Evolutionary conservation across 2,329 filamentous ascomycete species (phyloP), one percentile per base, ranked within the genome.

Genomic region (Diplodia corticola): DNA sequence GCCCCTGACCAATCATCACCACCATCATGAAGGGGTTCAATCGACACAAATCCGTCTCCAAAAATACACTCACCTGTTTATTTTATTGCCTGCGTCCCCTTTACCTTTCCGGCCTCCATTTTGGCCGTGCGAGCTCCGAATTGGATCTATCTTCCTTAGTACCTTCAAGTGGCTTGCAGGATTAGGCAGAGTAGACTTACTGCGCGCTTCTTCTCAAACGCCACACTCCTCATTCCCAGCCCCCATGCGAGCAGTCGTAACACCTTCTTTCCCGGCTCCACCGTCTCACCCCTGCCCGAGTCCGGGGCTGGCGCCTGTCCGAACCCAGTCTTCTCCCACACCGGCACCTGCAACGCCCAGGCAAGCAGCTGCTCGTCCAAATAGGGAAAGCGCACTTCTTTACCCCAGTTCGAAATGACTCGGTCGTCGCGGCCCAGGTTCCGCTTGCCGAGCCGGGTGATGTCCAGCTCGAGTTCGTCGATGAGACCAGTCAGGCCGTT

Each of bases 391-490:
- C 95, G 86, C 35, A 91, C 91, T 78, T 99, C 95, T 68, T 89
- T 89, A 15, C 91, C 88, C 91, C 93, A 98, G 73, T 96, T 86
- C 2, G 92, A 89, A 77, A 97, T 92, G 20, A 93, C 90, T 26
- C 95, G 87, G 78, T 99, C 96, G 73, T 99, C 95, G 10, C 95
- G 88, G 4, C 95, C 96, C 7, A 99, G 84, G 70, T 99, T 99
- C n/a, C 95, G 88, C 78, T 95, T 92, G 1, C 94, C 93, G 1
- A 99, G 86, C 26, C 96, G 87, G 55, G 86, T 83, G 44, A 98
- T 89, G 68, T 99, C 95, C 3, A 98, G 83, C 67, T 91, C 87
- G 5, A 99, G 85, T 78, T 99, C 94, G 1, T 91, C 86, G 4
- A 93, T 80, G 1, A 99, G 84, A 0, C 89, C 91, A 0, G 79